phyloP scores from a whole-genome alignment of 2,329 filamentous ascomycete species.

The Aspergillus melleus region DNA sequence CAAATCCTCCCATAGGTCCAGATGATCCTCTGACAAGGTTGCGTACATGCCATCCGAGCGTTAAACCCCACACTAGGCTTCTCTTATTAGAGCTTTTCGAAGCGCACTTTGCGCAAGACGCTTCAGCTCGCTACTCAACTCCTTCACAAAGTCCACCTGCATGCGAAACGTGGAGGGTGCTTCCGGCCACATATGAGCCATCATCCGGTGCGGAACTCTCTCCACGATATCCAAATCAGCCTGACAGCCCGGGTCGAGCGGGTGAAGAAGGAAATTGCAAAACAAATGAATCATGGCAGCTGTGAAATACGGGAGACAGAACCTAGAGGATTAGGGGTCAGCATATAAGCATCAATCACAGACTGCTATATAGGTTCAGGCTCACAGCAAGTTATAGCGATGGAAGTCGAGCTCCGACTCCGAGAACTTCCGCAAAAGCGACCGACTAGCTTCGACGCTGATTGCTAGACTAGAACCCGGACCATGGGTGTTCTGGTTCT shows the following conservation, averaged over 20 bases:
- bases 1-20: too few species aligned
- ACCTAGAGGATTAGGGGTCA: background rate
- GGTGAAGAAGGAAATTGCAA: slow-evolving; percentile 12
- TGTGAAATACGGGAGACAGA: slow-evolving; percentile 10
- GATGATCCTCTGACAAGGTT: too few species aligned
- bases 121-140: slow-evolving; percentile 8
- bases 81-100: background rate
- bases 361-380: background rate
- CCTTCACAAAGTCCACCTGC: slow-evolving; percentile 9
- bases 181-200: slow-evolving; percentile 1
- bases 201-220: background rate
- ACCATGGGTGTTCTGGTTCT: slow-evolving; percentile 3
- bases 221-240: slow-evolving; percentile 7
- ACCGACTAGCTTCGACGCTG: slow-evolving; percentile 12
- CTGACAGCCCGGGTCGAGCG: background rate
- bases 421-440: slow-evolving; percentile 5
- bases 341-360: background rate
- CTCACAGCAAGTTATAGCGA: background rate
- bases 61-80: too few species aligned
- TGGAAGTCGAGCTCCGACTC: background rate
- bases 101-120: slow-evolving; percentile 9
- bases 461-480: slow-evolving; percentile 11
- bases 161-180: background rate
- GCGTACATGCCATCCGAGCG: too few species aligned
- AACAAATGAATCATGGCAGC: slow-evolving; percentile 10